These are phyloP conservation scores for Ogataea zsoltii DNA, from an alignment of 805 yeast species.

Conservation along the genomic window DNA sequence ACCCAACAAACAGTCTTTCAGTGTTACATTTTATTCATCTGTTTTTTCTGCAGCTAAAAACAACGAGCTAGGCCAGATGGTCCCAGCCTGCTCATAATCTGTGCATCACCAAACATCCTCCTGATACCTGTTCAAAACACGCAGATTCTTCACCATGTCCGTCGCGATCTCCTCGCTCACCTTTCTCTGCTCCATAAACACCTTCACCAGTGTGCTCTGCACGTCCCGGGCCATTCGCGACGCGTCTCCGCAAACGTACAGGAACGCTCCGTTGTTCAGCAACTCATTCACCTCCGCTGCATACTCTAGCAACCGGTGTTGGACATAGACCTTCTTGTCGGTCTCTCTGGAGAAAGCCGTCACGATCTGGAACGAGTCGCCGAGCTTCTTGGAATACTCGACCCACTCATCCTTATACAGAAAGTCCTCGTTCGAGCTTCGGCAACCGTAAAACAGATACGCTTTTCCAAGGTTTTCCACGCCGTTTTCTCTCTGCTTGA, in stretches of 20 bases:
- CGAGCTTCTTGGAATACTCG: conserved; percentile 60
- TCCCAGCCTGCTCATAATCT: too few relatives aligned
- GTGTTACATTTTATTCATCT: too few relatives aligned
- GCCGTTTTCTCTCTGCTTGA: conserved; percentile 47
- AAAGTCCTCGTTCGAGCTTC: conserved; percentile 77
- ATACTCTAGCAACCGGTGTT: conserved; percentile 65
- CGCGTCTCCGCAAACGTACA: conserved; percentile 98
- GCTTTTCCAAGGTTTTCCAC: conserved; percentile 66
- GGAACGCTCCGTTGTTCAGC: conserved; percentile 69
- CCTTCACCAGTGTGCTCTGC: conserved; percentile 62
- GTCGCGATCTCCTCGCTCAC: conserved; percentile 67
- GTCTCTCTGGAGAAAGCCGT: conserved; percentile 88
- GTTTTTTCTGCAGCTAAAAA: too few relatives aligned
- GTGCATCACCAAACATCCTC: conserved; percentile 96
- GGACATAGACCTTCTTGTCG: conserved; percentile 75
- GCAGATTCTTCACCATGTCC: conserved; percentile 74
- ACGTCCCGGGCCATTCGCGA: conserved; percentile 95
- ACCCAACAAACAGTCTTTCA: background rate
- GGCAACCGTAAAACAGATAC: conserved; percentile 83
- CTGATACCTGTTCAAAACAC: conserved; percentile 85
- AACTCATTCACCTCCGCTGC: conserved; percentile 54
- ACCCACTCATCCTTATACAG: conserved; percentile 91
- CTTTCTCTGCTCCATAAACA: conserved; percentile 64
- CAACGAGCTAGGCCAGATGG: too few relatives aligned
- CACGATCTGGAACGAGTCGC: conserved; percentile 63